phyloP scores from a whole-genome alignment of 345 rosid genomes.

The Noccaea caerulescens region DNA sequence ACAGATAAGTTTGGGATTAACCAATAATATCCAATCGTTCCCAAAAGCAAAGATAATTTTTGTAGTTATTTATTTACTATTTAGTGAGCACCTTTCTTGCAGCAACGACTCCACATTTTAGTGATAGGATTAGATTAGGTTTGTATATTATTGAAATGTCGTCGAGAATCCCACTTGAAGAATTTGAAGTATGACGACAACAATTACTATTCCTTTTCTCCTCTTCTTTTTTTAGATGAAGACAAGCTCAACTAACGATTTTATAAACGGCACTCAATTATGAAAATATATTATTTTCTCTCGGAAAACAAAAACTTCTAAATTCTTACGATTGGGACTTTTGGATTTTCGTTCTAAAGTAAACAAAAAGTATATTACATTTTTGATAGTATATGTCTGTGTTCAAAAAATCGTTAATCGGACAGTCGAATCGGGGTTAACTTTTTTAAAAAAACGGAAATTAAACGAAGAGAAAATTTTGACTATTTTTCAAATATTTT shows the following conservation, averaged over 20 bases:
- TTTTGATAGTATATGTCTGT: too few relatives aligned
- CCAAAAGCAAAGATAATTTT: not conserved
- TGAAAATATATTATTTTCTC: not conserved
- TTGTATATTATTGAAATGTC: slow-evolving; percentile 25
- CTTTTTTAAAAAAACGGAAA: too few relatives aligned
- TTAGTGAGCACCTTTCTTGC: slow-evolving; percentile 18
- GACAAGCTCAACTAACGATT: slow-evolving; percentile 26
- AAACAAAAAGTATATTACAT: too few relatives aligned
- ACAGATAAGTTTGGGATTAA: not conserved
- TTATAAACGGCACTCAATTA: slow-evolving; percentile 11
- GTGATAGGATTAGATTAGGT: slow-evolving; percentile 3
- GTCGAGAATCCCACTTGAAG: slow-evolving; percentile 32
- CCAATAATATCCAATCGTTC: slow-evolving; percentile 2
- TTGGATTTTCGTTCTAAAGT: not conserved
- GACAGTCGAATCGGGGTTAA: too few relatives aligned
- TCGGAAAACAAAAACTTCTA: not conserved
- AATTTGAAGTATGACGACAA: slow-evolving; percentile 22
- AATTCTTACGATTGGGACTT: not conserved
- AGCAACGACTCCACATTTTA: slow-evolving; percentile 1
- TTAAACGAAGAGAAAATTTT: too few relatives aligned
- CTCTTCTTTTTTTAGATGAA: slow-evolving; percentile 7
- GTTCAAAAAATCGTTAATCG: too few relatives aligned
- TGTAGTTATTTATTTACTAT: not conserved
- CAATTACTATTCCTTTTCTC: slow-evolving; percentile 7
- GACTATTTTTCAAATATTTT: too few relatives aligned